phyloP scores from a whole-genome alignment of 345 rosid species.

The Lepidium sativum region DNA sequence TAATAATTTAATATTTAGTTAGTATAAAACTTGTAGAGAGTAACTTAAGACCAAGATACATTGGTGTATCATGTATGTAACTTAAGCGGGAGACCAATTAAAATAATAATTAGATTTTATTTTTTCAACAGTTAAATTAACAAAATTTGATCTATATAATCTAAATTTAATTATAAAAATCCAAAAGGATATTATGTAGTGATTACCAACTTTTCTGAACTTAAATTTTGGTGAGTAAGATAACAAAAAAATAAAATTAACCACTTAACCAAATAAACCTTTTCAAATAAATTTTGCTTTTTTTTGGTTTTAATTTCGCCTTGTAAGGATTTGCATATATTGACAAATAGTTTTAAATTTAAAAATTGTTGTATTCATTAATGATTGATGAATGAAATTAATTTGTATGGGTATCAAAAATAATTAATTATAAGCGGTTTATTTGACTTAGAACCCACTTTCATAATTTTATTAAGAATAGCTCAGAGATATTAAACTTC shows the following conservation, averaged over 20 bases:
- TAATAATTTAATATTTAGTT: not conserved
- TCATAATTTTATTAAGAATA: not conserved
- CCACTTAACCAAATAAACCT: no score
- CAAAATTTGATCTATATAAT: no score
- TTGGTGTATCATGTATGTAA: not conserved
- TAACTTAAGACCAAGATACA: not conserved
- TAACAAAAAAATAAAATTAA: no score
- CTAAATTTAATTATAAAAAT: no score
- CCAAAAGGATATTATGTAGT: no score
- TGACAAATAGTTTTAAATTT: not conserved
- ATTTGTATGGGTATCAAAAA: not conserved
- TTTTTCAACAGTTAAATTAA: no score
- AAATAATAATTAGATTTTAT: not conserved
- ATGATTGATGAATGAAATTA: not conserved
- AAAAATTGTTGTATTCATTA: not conserved
- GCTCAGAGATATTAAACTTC: not conserved
- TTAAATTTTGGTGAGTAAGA: no score
- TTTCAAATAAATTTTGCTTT: not conserved
- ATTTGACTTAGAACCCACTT: not conserved
- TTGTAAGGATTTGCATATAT: not conserved
- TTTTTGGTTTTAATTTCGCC: not conserved
- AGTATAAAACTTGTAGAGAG: not conserved
- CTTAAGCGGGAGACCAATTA: not conserved
- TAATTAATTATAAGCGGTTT: not conserved
- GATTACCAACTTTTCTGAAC: no score